These are phyloP conservation scores for Eucalyptus regnans DNA, from an alignment of 345 rosid species.

Conservation along the genomic window DNA sequence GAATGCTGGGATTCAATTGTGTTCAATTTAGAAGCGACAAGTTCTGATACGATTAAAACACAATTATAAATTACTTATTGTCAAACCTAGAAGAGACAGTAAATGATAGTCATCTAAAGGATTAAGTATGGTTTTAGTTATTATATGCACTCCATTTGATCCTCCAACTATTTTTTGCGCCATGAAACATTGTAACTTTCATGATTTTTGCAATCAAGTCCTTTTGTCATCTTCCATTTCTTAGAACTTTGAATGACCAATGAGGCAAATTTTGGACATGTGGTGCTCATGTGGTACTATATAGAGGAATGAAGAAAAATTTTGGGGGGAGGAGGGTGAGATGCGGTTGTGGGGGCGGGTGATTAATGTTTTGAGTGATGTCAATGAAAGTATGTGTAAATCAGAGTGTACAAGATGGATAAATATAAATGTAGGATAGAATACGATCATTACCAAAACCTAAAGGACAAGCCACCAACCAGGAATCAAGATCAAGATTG, in stretches of 20 bases:
- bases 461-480: no score
- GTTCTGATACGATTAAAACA: not conserved
- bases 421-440: not conserved
- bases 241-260: not conserved
- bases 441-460: not conserved
- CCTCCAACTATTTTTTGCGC: not conserved
- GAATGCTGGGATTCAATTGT: not conserved
- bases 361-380: not conserved
- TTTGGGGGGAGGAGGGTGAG: not conserved
- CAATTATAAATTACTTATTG: not conserved
- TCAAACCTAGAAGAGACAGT: not conserved
- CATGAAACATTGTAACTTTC: not conserved
- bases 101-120: not conserved
- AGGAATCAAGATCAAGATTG: not conserved
- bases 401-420: not conserved
- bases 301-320: not conserved
- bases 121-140: not conserved
- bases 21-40: not conserved
- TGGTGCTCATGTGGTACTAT: not conserved
- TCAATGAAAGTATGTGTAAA: not conserved
- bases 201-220: not conserved
- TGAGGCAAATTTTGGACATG: not conserved
- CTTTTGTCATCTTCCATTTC: not conserved
- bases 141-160: not conserved
- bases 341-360: not conserved